Conservation (phyloP, 306 rosid species). For the Quercus wislizeni region DNA sequence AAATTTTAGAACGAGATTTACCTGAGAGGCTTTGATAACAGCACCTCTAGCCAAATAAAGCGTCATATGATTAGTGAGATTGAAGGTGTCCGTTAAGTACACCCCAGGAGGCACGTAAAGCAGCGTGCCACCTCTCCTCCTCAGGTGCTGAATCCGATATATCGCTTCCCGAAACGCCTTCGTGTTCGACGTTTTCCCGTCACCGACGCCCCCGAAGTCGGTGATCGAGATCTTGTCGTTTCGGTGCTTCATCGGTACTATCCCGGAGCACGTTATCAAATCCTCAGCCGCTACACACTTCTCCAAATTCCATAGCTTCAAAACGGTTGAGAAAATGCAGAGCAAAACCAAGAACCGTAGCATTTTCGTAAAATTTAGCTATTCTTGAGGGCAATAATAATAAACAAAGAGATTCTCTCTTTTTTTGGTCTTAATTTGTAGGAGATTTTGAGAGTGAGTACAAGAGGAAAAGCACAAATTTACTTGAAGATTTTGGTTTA, state of each 20-base stretch:
- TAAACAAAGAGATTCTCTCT: neutral
- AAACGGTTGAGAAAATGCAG: conserved; percentile 14
- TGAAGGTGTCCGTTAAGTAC: conserved; percentile 68
- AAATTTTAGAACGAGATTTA: conserved; percentile 1
- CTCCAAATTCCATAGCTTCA: neutral
- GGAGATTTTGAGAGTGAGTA: neutral
- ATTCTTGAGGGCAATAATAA: neutral
- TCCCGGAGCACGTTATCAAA: conserved; percentile 58
- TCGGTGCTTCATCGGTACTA: conserved; percentile 56
- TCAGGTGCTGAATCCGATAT: conserved; percentile 59
- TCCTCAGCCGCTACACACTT: conserved; percentile 10
- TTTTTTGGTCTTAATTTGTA: too few species aligned
- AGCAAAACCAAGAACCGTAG: conserved; percentile 27
- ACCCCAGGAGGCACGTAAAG: conserved; percentile 83
- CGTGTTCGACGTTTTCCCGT: conserved; percentile 71
- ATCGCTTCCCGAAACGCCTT: conserved; percentile 73
- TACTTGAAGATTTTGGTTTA: neutral
- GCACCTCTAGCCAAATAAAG: conserved; percentile 79
- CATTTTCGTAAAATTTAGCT: conserved; percentile 25
- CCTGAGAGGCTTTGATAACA: conserved; percentile 76
- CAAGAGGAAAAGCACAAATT: neutral
- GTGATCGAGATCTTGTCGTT: conserved; percentile 59
- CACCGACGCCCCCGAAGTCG: conserved; percentile 77
- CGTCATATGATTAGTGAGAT: conserved; percentile 81
- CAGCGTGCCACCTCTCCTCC: conserved; percentile 64